phyloP scores from a whole-genome alignment of 345 rosid genomes.

The Syzygium oleosum region DNA sequence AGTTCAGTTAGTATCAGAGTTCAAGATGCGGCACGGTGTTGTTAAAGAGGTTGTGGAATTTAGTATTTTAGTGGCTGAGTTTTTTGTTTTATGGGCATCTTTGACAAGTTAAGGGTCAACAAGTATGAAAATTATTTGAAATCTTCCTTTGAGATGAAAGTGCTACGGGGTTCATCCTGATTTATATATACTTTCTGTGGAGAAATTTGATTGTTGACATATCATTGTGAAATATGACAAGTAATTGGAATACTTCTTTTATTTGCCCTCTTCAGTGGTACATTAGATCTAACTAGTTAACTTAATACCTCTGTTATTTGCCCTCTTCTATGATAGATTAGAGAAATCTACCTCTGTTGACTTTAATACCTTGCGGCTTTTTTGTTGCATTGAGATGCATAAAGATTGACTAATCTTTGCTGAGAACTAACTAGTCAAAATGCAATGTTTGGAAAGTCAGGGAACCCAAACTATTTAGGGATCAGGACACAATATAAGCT shows the following conservation, averaged over 20 bases:
- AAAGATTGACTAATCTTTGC: not conserved
- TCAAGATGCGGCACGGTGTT: not conserved
- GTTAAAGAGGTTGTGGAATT: not conserved
- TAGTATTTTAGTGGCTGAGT: not conserved
- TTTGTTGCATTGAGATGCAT: not conserved
- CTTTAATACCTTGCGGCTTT: not conserved
- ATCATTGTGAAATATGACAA: not conserved
- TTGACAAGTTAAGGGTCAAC: not conserved
- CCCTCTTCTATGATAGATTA: too few species aligned
- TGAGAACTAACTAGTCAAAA: not conserved
- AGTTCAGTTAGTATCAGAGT: not conserved
- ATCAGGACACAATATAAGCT: not conserved
- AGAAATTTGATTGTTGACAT: not conserved
- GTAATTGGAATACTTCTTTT: not conserved
- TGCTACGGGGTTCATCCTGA: not conserved
- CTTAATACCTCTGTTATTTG: too few species aligned
- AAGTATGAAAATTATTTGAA: not conserved
- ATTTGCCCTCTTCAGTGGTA: not conserved
- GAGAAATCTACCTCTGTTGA: too few species aligned
- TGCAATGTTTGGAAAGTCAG: not conserved
- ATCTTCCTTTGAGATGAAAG: constrained; percentile 15
- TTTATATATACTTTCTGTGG: not conserved
- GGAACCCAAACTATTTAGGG: not conserved
- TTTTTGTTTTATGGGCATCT: not conserved
- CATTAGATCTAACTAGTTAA: not conserved